A percentile compares a stretch with the other conserved stretches of the same genome.
phyloP scores from a whole-genome alignment of 225 moss, liverwort and hornwort species.

The Marchantia paleacea region DNA sequence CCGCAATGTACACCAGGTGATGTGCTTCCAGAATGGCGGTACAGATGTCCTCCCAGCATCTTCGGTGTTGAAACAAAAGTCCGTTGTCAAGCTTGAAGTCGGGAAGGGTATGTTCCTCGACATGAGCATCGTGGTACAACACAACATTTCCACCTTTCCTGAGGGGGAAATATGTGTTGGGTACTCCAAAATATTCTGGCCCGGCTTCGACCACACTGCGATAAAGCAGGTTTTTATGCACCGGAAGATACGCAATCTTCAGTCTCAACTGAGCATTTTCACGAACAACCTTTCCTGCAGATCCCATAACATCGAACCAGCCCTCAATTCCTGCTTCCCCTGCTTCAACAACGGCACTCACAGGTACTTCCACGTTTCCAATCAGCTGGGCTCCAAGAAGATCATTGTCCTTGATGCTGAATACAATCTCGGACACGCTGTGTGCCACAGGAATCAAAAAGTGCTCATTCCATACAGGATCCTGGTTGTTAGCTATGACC shows the following conservation, averaged over 20 bases:
- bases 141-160: slow-evolving; percentile 63
- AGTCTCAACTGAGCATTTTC: slow-evolving; percentile 57
- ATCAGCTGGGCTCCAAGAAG: slow-evolving; percentile 88
- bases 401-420: slow-evolving; percentile 91
- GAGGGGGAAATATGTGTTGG: slow-evolving; percentile 74
- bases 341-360: slow-evolving; percentile 38
- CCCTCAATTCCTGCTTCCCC: slow-evolving; percentile 54
- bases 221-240: slow-evolving; percentile 54
- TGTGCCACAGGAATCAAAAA: slow-evolving; percentile 87
- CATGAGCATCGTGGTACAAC: slow-evolving; percentile 80
- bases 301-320: slow-evolving; percentile 63
- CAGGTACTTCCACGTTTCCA: slow-evolving; percentile 71
- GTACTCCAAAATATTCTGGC: slow-evolving; percentile 48
- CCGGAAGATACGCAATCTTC: slow-evolving; percentile 56
- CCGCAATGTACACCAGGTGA: slow-evolving; percentile 82
- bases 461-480: slow-evolving; percentile 80
- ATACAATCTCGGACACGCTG: slow-evolving; percentile 49
- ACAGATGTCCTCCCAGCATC: slow-evolving; percentile 88
- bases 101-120: slow-evolving; percentile 67
- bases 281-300: slow-evolving; percentile 53
- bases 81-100: slow-evolving; percentile 61
- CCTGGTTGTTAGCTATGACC: slow-evolving; percentile 64
- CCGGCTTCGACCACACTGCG: slow-evolving; percentile 42
- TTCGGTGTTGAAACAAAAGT: slow-evolving; percentile 49
- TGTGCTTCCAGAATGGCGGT: slow-evolving; percentile 66